Evolutionary conservation across 2,329 filamentous ascomycete species (phyloP).

Genomic region (Trichoderma polysporum): DNA sequence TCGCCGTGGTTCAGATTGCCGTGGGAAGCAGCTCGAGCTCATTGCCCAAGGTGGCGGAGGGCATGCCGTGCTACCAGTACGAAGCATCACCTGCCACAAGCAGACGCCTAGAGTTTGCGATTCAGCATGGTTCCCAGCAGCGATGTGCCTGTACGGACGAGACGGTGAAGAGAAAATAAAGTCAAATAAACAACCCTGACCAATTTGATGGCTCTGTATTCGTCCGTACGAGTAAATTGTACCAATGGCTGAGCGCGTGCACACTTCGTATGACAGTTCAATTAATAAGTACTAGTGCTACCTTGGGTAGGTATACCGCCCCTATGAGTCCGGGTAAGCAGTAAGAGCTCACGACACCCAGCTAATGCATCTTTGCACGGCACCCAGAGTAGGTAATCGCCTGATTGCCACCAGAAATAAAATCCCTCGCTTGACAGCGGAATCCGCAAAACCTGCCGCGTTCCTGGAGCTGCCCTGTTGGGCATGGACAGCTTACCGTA

Average conservation of each 20-base stretch:
- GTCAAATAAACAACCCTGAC: neutral
- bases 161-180: neutral
- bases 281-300: too few relatives aligned
- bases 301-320: too few relatives aligned
- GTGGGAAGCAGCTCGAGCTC: neutral
- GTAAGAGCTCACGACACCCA: constrained; percentile 12
- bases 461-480: constrained; percentile 10
- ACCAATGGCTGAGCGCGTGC: too few relatives aligned
- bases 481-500: neutral
- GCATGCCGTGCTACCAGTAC: constrained; percentile 16
- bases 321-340: neutral
- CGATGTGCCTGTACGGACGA: neutral
- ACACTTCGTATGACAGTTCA: neutral
- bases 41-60: constrained; percentile 11
- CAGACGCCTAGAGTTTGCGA: constrained; percentile 6
- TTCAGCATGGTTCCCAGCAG: neutral
- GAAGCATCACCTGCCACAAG: neutral
- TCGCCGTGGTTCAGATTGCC: constrained; percentile 12
- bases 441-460: neutral
- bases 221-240: neutral
- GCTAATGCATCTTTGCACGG: neutral
- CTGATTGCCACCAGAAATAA: neutral
- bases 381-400: neutral
- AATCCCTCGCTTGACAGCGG: constrained; percentile 4
- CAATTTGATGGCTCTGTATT: neutral